Base-by-base conservation (phyloP, 225 moss, liverwort and hornwort genomes). In the Lunularia cruciata region DNA sequence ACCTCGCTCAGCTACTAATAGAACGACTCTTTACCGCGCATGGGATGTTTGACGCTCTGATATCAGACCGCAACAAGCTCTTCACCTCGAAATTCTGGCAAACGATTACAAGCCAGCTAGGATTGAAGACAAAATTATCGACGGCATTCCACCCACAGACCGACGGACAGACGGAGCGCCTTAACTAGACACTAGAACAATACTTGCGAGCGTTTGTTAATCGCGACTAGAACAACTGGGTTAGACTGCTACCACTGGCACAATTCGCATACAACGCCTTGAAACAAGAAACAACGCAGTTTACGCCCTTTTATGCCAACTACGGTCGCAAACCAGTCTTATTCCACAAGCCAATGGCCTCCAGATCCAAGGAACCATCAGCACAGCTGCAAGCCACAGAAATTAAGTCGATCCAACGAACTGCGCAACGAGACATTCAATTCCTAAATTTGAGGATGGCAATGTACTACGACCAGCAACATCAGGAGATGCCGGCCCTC, bases 261-360 rank as follows among this genome's bases (percentile, higher is more conserved):
- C 47, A 76, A 47, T 63, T 72, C 48, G 62, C 47, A 25, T 63
- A 72, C 19, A 72, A 72, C 20, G 33, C 47, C 38, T 43, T n/a
- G 4, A 6, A 32, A 16, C 63, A 72, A 40, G 62, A 26, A 25
- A 45, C 63, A 22, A 75, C 45, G 14, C 45, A 60, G 45, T 34
- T 57, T 56, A 68, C 67, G 20, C 67, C 67, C 31, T 75, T 68
- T 45, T 67, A 30, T 26, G 57, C 59, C 9, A 68, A 58, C 68
- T 67, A 58, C 36, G 68, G 63, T 6, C 13, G 13, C 13, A 40
- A 40, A 40, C 40, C 40, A 40, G 40, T 40, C 8, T 6, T 13
- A 13, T 6, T 6, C 13, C 6, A 40, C 40, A 40, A 40, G 8
- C 40, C 40, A 6, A 13, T 13, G 13, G 40, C 40, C 6, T 6